Evolutionary conservation across 2,329 filamentous ascomycete species (phyloP).

Genomic region (Purpureocillium takamizusanense): DNA sequence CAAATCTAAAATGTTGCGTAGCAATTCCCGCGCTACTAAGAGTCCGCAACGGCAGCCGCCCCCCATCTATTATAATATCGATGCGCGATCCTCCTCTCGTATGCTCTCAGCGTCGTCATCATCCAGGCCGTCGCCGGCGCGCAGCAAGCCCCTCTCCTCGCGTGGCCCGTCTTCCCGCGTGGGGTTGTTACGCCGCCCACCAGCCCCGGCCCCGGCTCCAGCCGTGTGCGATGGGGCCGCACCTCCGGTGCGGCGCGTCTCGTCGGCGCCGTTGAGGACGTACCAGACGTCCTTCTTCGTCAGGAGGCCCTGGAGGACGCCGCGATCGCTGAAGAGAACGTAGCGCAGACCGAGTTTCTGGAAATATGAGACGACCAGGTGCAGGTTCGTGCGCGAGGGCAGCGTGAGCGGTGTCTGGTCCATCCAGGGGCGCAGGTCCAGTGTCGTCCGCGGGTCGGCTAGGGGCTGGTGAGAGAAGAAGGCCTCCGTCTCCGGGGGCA

Average conservation of each 20-base stretch:
- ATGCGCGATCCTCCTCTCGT: slow-evolving; percentile 6
- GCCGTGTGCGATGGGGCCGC: neutral
- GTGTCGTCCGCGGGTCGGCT: slow-evolving; percentile 64
- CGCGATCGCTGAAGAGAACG: slow-evolving; percentile 76
- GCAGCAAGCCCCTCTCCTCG: slow-evolving; percentile 34
- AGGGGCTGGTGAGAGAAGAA: slow-evolving; percentile 80
- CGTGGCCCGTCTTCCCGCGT: slow-evolving; percentile 27
- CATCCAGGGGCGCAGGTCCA: slow-evolving; percentile 96
- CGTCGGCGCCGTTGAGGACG: slow-evolving; percentile 71
- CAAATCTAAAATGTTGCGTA: too few species aligned
- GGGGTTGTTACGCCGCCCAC: slow-evolving; percentile 22
- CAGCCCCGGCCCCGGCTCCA: neutral
- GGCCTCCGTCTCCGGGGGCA: slow-evolving; percentile 65
- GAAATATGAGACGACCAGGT: slow-evolving; percentile 87
- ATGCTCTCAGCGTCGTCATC: slow-evolving; percentile 14
- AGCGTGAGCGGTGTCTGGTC: slow-evolving; percentile 95
- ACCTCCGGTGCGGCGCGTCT: slow-evolving; percentile 36
- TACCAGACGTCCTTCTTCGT: slow-evolving; percentile 99
- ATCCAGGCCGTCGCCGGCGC: slow-evolving; percentile 24
- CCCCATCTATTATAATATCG: slow-evolving; percentile 16
- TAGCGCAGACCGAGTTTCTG: slow-evolving; percentile 89
- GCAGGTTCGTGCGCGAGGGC: slow-evolving; percentile 64
- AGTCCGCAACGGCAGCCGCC: too few species aligned
- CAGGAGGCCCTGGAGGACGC: slow-evolving; percentile 71
- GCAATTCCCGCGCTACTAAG: too few species aligned